Percentiles rank a stretch among this genome's conserved stretches.
Conservation (phyloP, 2,329 filamentous ascomycete genomes). For the Penicillium hesseltinei region DNA sequence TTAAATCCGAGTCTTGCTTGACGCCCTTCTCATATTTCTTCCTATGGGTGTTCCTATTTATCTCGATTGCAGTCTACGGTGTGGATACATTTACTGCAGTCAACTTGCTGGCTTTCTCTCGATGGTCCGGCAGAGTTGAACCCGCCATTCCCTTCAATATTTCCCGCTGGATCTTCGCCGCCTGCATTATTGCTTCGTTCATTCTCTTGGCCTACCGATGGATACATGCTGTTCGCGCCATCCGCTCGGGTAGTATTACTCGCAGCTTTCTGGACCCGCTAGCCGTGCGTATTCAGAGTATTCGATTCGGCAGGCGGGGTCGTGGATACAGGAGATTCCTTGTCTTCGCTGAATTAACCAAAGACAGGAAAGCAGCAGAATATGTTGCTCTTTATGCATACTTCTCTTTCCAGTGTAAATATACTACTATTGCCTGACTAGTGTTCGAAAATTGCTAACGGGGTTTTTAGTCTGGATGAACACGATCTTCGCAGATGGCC, state of each 20-base stretch:
- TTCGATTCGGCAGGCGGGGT: slow-evolving; percentile 65
- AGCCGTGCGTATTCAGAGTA: slow-evolving; percentile 79
- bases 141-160: slow-evolving; percentile 73
- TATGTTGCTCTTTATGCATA: slow-evolving; percentile 90
- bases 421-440: background rate
- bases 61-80: slow-evolving; percentile 80
- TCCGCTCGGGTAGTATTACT: slow-evolving; percentile 79
- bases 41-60: slow-evolving; percentile 73
- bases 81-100: slow-evolving; percentile 93
- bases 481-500: slow-evolving; percentile 85
- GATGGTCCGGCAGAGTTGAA: slow-evolving; percentile 80
- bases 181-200: slow-evolving; percentile 88
- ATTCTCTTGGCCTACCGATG: slow-evolving; percentile 78
- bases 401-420: slow-evolving; percentile 67
- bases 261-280: slow-evolving; percentile 89
- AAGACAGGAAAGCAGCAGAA: slow-evolving; percentile 85
- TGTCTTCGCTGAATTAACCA: slow-evolving; percentile 88
- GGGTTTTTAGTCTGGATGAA: slow-evolving; percentile 72
- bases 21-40: slow-evolving; percentile 78
- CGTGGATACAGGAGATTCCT: slow-evolving; percentile 85
- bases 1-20: slow-evolving; percentile 77
- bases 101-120: slow-evolving; percentile 83
- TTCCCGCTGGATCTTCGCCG: slow-evolving; percentile 92
- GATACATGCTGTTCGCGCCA: slow-evolving; percentile 74
- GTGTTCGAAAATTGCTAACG: slow-evolving; percentile 20